Conservation (phyloP, 257 asterid species). For the Solanum paucissectum region DNA sequence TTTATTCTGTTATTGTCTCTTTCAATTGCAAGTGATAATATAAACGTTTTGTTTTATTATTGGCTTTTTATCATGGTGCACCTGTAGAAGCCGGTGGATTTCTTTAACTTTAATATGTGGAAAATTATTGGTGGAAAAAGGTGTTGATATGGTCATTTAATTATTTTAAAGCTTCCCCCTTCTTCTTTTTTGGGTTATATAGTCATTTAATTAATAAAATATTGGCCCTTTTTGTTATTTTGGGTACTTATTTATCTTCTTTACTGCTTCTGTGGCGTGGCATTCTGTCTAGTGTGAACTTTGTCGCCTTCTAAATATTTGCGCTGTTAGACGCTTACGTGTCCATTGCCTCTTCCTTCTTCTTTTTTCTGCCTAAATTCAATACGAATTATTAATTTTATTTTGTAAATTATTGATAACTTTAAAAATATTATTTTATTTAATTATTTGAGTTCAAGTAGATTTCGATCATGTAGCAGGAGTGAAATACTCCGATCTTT, state of each 20-base stretch:
- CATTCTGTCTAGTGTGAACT: neutral
- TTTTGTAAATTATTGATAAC: no score
- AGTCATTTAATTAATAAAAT: neutral
- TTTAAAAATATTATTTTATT: no score
- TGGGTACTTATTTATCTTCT: neutral
- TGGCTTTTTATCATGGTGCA: neutral
- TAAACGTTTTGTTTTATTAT: neutral
- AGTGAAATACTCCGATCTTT: no score
- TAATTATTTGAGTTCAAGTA: no score
- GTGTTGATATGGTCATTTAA: neutral
- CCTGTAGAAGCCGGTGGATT: neutral
- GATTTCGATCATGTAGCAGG: no score
- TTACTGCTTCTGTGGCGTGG: neutral
- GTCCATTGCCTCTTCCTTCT: neutral
- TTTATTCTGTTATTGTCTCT: neutral
- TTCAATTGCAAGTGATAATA: neutral
- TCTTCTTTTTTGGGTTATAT: neutral
- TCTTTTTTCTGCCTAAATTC: no score
- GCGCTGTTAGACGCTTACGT: neutral
- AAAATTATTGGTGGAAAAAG: neutral
- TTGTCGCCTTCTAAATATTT: neutral
- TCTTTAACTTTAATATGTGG: neutral
- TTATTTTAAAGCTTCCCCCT: neutral
- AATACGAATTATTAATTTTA: no score
- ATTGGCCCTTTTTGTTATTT: neutral